A percentile compares a stretch with the other conserved stretches of the same genome.
Evolutionary conservation across 2,329 filamentous ascomycete genomes (phyloP).

Genomic region (Penicillium frequentans): DNA sequence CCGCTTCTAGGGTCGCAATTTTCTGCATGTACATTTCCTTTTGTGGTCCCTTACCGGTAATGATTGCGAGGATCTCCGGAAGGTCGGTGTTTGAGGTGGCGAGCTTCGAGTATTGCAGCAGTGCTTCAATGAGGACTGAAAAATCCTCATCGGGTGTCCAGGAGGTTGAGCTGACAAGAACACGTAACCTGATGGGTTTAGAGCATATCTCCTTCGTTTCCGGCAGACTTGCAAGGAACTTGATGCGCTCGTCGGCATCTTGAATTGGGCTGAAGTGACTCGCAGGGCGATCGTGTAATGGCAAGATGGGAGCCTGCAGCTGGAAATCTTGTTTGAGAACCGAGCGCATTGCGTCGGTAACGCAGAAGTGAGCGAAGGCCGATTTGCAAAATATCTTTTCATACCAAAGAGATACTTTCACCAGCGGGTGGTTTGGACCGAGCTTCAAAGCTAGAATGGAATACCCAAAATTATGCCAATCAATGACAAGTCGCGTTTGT

Average conservation of each 20-base stretch:
- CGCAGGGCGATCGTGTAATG: slow-evolving; percentile 84
- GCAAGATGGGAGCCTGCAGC: slow-evolving; percentile 64
- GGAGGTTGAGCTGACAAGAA: slow-evolving; percentile 90
- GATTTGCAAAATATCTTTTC: slow-evolving; percentile 69
- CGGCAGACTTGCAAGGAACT: slow-evolving; percentile 65
- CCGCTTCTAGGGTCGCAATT: slow-evolving; percentile 61
- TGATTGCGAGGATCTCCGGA: slow-evolving; percentile 77
- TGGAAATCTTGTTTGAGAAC: slow-evolving; percentile 68
- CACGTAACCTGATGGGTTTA: slow-evolving; percentile 57
- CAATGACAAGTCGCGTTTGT: slow-evolving; percentile 79
- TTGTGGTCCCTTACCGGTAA: slow-evolving; percentile 90
- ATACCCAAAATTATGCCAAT: slow-evolving; percentile 99
- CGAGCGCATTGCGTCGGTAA: slow-evolving; percentile 83
- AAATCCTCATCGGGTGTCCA: slow-evolving; percentile 99
- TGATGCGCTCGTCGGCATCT: slow-evolving; percentile 47
- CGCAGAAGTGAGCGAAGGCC: slow-evolving; percentile 76
- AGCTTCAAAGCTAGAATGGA: slow-evolving; percentile 77
- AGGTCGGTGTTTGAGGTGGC: slow-evolving; percentile 48
- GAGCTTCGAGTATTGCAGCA: slow-evolving; percentile 68
- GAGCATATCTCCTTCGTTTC: slow-evolving; percentile 63
- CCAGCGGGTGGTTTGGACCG: slow-evolving; percentile 68
- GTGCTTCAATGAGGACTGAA: slow-evolving; percentile 76
- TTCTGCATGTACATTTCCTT: slow-evolving; percentile 70
- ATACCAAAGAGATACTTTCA: slow-evolving; percentile 73
- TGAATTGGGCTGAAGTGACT: slow-evolving; percentile 73